phyloP scores from a whole-genome alignment of 306 rosid species.

The Pyrus communis region DNA sequence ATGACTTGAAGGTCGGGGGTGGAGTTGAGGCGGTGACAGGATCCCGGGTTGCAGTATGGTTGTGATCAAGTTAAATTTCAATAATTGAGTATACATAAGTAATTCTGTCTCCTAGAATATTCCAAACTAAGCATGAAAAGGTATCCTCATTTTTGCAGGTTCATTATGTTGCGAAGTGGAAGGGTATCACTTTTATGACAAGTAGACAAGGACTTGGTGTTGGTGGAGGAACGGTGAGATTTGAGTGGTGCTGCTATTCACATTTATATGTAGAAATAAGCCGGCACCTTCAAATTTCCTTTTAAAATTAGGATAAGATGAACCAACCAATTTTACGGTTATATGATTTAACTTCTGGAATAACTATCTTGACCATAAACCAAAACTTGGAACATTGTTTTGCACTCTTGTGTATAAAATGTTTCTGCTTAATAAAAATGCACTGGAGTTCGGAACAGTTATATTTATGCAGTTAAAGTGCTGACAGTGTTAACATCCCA shows the following conservation, averaged over 20 bases:
- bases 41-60: slow-evolving; percentile 98
- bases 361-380: background rate
- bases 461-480: background rate
- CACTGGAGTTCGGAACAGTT: background rate
- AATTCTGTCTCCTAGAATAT: background rate
- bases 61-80: slow-evolving; percentile 54
- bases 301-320: background rate
- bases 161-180: slow-evolving; percentile 97
- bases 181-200: slow-evolving; percentile 83
- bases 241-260: background rate
- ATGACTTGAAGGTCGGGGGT: slow-evolving; percentile 83
- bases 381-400: too few relatives aligned
- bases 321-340: background rate
- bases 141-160: slow-evolving; percentile 42
- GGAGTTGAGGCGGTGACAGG: slow-evolving; percentile 87
- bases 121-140: background rate
- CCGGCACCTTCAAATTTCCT: background rate
- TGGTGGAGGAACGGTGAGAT: slow-evolving; percentile 93
- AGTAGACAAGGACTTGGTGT: slow-evolving; percentile 98
- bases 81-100: background rate
- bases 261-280: background rate
- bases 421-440: background rate
- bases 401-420: too few relatives aligned
- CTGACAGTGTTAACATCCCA: background rate
- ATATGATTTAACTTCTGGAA: background rate